Percentiles rank a stretch among this genome's conserved stretches.
Evolutionary conservation across 805 yeast genomes (phyloP).

Genomic region (Sugiyamaella americana): DNA sequence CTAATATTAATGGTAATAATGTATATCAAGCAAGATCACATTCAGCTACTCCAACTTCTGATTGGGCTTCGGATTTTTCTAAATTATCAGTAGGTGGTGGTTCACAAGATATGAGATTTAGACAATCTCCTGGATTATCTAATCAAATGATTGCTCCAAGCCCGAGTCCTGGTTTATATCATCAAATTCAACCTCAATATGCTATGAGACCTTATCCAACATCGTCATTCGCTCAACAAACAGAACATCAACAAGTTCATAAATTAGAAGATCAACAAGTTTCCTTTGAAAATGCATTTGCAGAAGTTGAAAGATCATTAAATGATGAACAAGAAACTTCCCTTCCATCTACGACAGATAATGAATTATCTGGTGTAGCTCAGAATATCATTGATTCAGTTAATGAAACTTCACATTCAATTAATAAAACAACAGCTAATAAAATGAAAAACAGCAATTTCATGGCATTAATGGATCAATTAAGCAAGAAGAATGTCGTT

Average conservation of each 20-base stretch:
- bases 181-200: background rate
- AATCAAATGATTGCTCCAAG: background rate
- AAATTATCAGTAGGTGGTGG: slow-evolving; percentile 8
- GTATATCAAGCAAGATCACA: too few relatives aligned
- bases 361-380: slow-evolving; percentile 23
- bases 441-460: slow-evolving; percentile 25
- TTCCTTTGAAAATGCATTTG: slow-evolving; percentile 25
- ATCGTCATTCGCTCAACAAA: slow-evolving; percentile 3
- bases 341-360: background rate
- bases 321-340: slow-evolving; percentile 6
- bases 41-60: slow-evolving; percentile 1
- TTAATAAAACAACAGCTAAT: slow-evolving; percentile 5
- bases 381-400: slow-evolving; percentile 16
- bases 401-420: background rate
- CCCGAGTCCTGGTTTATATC: background rate
- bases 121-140: background rate
- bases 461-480: slow-evolving; percentile 24
- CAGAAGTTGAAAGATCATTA: slow-evolving; percentile 19
- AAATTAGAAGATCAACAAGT: slow-evolving; percentile 15
- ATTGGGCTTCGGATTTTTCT: slow-evolving; percentile 17
- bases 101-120: background rate
- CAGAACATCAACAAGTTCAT: slow-evolving; percentile 24
- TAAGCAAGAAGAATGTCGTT: slow-evolving; percentile 21
- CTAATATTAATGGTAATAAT: background rate
- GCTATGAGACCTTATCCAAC: background rate